Percentiles rank a stretch among this genome's conserved stretches.
These are phyloP conservation scores for Corylus americana DNA, from an alignment of 306 rosid genomes.

Conservation along the genomic window DNA sequence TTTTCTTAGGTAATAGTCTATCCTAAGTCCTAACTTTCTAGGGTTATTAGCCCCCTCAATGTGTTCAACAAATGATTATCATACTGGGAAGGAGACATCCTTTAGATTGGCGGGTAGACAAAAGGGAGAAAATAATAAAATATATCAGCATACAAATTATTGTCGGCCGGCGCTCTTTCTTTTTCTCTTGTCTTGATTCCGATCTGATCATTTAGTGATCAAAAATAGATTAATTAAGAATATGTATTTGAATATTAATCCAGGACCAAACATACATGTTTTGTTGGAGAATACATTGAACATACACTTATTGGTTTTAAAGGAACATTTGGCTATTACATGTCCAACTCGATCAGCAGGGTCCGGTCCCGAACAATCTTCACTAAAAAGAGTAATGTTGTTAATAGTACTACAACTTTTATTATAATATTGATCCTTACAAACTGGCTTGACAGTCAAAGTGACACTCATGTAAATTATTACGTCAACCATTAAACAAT, in stretches of 20 bases:
- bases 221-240: background rate
- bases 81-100: background rate
- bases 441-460: no score
- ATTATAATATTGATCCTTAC: no score
- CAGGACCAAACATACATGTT: constrained; percentile 2
- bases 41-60: no score
- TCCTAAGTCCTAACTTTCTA: no score
- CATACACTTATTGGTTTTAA: background rate
- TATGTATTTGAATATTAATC: background rate
- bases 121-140: background rate
- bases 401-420: no score
- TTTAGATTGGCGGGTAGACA: background rate
- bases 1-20: no score
- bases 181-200: background rate
- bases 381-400: no score
- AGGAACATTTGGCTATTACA: background rate
- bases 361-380: background rate
- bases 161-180: background rate
- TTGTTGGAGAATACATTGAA: background rate
- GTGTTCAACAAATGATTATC: background rate
- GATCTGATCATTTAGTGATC: constrained; percentile 1
- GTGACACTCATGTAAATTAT: no score
- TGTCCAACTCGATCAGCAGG: background rate
- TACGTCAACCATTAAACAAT: no score
- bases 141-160: background rate